Evolutionary conservation across 768 basidiomycete genomes (phyloP), one percentile per base, ranked within the genome.

Genomic region (Dentipellis sp.): DNA sequence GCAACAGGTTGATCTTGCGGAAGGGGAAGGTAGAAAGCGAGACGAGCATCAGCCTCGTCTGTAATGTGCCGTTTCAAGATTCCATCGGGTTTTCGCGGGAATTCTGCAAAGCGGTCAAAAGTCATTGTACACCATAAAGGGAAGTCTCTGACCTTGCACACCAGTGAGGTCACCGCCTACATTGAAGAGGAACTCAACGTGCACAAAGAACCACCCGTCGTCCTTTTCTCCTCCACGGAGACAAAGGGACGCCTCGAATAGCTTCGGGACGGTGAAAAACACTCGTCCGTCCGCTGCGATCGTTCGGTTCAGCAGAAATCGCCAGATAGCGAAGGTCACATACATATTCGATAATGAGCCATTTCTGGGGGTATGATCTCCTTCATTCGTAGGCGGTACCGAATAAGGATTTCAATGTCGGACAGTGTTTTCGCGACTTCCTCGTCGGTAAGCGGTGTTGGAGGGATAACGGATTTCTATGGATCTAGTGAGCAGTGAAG

Each of bases 121-220:
- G 48, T 4, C 2, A n/a, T n/a, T 29, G 3, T n/a, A 52, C 9
- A 37, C 3, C 29, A 5, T 37, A 10, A n/a, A 46, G 35, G 4
- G 19, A 58, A 5, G 3, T n/a, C 6, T 29, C 57, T 36, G 42
- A 84, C 88, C 86, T 78, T 90, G 83, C 56, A 83, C 71, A 11
- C 81, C 81, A 37, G 84, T 86, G 40, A 81, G 71, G 65, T 89
- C 88, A 11, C 89, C 88, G 14, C 84, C 84, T 6, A 90, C 77
- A 35, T 71, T 82, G 46, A 91, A 80, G 29, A 86, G 72, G 63
- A 92, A 91, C 63, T 86, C 83, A 0, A 87, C 84, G 56, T 80
- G 72, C 19, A 89, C 84, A 59, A 91, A 86, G 69, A 94, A 94
- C 93, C 93, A 97, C 1, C 85, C 83, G 58, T 90, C 88, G 48